phyloP scores from a whole-genome alignment of 768 basidiomycete species.

The Tremella mesenterica region DNA sequence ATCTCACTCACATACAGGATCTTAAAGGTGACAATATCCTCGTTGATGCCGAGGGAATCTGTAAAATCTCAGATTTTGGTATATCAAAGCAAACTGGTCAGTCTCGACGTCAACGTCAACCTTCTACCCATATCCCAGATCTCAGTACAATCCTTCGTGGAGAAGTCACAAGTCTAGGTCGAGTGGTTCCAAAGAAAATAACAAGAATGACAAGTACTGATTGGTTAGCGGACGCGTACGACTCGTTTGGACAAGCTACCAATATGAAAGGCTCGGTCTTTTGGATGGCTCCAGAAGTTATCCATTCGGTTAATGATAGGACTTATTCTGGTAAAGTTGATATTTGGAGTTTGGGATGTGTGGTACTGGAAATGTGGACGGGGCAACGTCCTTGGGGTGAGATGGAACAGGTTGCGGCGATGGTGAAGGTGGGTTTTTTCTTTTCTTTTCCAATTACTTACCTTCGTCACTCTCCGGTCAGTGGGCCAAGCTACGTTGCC shows the following conservation, averaged over 20 bases:
- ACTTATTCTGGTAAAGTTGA: conserved; percentile 96
- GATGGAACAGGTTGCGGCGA: conserved; percentile 83
- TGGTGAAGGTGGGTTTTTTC: conserved; percentile 67
- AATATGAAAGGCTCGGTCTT: conserved; percentile 97
- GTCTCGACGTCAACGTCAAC: too few relatives aligned
- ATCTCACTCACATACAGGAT: conserved; percentile 52
- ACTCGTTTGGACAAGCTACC: conserved; percentile 62
- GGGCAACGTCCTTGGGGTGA: conserved; percentile 84
- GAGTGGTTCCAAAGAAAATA: too few relatives aligned
- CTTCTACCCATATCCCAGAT: too few relatives aligned
- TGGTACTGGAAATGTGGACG: conserved; percentile 98
- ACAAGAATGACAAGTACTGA: too few relatives aligned
- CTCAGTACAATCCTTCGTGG: too few relatives aligned
- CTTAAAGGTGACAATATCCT: conserved; percentile 97
- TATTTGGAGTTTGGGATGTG: conserved; percentile 91
- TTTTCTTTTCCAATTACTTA: too few relatives aligned
- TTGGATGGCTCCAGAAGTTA: conserved; percentile 98
- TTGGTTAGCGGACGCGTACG: conserved; percentile 77
- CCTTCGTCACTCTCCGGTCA: not conserved
- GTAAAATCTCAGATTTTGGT: conserved; percentile 91
- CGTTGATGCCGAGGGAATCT: conserved; percentile 79
- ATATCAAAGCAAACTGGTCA: conserved; percentile 91
- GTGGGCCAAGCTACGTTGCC: not conserved
- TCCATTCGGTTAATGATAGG: conserved; percentile 61
- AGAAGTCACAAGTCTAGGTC: too few relatives aligned